These are phyloP conservation scores for Pancytospora epiphaga DNA, from an alignment of 371 early-diverging fungal genomes.

Conservation along the genomic window DNA sequence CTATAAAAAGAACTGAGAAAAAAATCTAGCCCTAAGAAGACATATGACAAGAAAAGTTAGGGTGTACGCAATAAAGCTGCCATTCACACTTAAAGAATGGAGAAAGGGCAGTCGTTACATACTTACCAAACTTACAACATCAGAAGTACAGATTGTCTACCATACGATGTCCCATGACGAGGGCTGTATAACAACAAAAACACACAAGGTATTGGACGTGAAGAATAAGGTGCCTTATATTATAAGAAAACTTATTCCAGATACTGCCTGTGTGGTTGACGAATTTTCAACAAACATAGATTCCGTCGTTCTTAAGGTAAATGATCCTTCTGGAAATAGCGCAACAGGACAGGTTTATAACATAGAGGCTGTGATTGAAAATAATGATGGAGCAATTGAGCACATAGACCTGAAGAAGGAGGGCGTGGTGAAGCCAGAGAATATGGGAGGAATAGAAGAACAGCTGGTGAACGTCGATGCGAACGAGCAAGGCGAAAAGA, in stretches of 20 bases:
- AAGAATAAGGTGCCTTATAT: constrained; percentile 51
- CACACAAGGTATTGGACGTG: constrained; percentile 55
- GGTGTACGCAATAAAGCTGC: constrained; percentile 51
- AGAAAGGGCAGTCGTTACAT: constrained; percentile 57
- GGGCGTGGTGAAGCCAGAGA: neutral
- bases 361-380: neutral
- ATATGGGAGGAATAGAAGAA: neutral
- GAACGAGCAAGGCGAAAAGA: neutral
- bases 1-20: no score
- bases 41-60: constrained; percentile 33
- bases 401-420: neutral
- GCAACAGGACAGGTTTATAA: neutral
- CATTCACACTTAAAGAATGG: constrained; percentile 57
- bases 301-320: neutral
- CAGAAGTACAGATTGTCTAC: constrained; percentile 50
- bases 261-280: constrained; percentile 52
- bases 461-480: neutral
- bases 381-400: neutral
- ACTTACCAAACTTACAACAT: constrained; percentile 36
- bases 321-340: neutral
- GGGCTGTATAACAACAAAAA: constrained; percentile 40
- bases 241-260: constrained; percentile 50
- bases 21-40: no score
- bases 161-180: constrained; percentile 30
- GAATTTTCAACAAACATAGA: constrained; percentile 59